A percentile compares a stretch with the other conserved stretches of the same genome.
Conservation (phyloP, 345 rosid genomes). For the Lagerstroemia speciosa region DNA sequence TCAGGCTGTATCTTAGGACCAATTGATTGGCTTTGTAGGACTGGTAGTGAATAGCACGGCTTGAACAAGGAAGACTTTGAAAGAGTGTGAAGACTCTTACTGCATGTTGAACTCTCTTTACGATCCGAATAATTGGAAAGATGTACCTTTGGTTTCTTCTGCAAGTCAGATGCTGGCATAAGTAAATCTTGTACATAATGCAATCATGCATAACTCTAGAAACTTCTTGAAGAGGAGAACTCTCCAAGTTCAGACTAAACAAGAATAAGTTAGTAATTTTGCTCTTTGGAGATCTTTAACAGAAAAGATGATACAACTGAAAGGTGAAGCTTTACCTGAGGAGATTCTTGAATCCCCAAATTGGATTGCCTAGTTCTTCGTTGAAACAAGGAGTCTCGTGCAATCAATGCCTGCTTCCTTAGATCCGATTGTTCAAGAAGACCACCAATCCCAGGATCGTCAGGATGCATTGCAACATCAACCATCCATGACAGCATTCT, state of each 20-base stretch:
- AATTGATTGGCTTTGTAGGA: background rate
- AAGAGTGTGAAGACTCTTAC: slow-evolving; percentile 17
- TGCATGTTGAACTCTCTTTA: slow-evolving; percentile 17
- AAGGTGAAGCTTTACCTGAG: background rate
- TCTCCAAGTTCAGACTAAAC: background rate
- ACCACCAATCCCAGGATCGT: slow-evolving; percentile 32
- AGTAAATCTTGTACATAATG: background rate
- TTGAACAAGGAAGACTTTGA: slow-evolving; percentile 1
- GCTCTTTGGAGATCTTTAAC: background rate
- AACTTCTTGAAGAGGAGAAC: background rate
- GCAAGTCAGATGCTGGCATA: slow-evolving; percentile 19
- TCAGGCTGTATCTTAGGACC: background rate
- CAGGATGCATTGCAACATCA: slow-evolving; percentile 40
- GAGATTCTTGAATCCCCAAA: background rate
- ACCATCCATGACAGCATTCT: slow-evolving; percentile 57
- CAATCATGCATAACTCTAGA: background rate
- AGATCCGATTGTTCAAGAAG: slow-evolving; percentile 30
- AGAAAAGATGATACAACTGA: background rate
- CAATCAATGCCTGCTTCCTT: slow-evolving; percentile 41
- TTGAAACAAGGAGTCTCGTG: slow-evolving; percentile 34
- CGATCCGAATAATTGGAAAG: slow-evolving; percentile 48
- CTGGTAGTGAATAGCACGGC: background rate
- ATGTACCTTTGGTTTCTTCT: slow-evolving; percentile 46
- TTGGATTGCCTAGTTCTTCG: slow-evolving; percentile 12
- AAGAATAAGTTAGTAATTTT: background rate